Evolutionary conservation across 2,329 filamentous ascomycete species (phyloP).

Genomic region (Huntiella moniliformis): DNA sequence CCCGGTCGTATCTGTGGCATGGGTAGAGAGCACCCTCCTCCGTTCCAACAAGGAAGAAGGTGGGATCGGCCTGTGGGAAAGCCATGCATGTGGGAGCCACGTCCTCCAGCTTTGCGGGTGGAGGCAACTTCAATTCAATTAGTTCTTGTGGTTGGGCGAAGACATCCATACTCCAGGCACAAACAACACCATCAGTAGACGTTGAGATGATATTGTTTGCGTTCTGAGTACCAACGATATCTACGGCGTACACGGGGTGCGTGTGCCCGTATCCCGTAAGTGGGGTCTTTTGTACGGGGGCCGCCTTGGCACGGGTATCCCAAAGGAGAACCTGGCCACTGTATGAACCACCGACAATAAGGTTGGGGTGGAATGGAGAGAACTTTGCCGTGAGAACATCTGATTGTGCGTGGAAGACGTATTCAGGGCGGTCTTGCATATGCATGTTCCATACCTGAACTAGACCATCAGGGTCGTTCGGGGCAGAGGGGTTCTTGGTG

Average conservation of each 20-base stretch:
- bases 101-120: slow-evolving; percentile 70
- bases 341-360: slow-evolving; percentile 91
- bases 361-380: slow-evolving; percentile 93
- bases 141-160: slow-evolving; percentile 91
- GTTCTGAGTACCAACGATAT: slow-evolving; percentile 94
- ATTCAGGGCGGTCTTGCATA: slow-evolving; percentile 84
- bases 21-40: slow-evolving; percentile 95
- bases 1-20: slow-evolving; percentile 91
- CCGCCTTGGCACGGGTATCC: slow-evolving; percentile 81
- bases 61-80: slow-evolving; percentile 87
- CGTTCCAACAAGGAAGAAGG: slow-evolving; percentile 90
- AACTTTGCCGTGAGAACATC: slow-evolving; percentile 93
- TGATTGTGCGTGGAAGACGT: slow-evolving; percentile 88
- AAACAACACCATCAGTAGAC: slow-evolving; percentile 90
- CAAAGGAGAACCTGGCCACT: slow-evolving; percentile 90
- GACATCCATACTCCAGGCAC: slow-evolving; percentile 96
- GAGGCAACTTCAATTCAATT: slow-evolving; percentile 69
- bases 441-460: slow-evolving; percentile 96
- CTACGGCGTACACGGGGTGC: slow-evolving; percentile 86
- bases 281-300: slow-evolving; percentile 88
- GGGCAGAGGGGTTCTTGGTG: slow-evolving; percentile 90
- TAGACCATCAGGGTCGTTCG: slow-evolving; percentile 80
- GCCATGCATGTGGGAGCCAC: slow-evolving; percentile 86
- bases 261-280: slow-evolving; percentile 89
- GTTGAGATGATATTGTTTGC: slow-evolving; percentile 97